Percentiles rank a stretch among this genome's conserved stretches.
phyloP scores from a whole-genome alignment of 352 stramenopile genomes.

The Thalassiosira pacifica region DNA sequence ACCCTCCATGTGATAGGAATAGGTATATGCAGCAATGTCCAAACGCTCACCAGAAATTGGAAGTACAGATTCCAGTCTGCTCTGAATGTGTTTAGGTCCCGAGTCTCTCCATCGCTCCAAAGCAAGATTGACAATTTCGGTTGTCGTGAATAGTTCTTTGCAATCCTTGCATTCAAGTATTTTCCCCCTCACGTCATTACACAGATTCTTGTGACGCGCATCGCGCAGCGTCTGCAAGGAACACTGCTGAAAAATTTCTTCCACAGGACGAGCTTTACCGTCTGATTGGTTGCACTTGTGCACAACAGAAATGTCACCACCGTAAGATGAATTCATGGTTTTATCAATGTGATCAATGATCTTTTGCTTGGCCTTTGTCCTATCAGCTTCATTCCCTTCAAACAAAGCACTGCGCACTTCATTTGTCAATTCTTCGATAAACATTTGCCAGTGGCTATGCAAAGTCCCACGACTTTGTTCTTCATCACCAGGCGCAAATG shows the following conservation, averaged over 20 bases:
- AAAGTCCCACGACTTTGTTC: constrained; percentile 33
- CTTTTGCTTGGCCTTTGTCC: background rate
- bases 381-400: background rate
- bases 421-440: constrained; percentile 5
- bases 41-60: too few relatives aligned
- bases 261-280: too few relatives aligned
- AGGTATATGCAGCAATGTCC: constrained; percentile 32
- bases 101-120: constrained; percentile 9
- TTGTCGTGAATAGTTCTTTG: background rate
- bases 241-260: constrained; percentile 10
- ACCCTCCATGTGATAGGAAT: constrained; percentile 37
- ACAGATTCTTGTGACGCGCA: constrained; percentile 14
- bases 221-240: too few relatives aligned
- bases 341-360: constrained; percentile 8
- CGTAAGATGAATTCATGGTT: constrained; percentile 16
- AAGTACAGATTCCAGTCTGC: too few relatives aligned
- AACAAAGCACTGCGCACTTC: constrained; percentile 12
- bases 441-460: constrained; percentile 36
- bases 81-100: too few relatives aligned
- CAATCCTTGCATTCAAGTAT: constrained; percentile 26
- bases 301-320: constrained; percentile 1
- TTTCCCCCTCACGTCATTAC: background rate
- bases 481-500: constrained; percentile 21
- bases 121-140: constrained; percentile 21
- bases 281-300: too few relatives aligned